Evolutionary conservation across 345 rosid species (phyloP), one percentile per base, ranked within the genome.

Genomic region (Limnanthes douglasii): DNA sequence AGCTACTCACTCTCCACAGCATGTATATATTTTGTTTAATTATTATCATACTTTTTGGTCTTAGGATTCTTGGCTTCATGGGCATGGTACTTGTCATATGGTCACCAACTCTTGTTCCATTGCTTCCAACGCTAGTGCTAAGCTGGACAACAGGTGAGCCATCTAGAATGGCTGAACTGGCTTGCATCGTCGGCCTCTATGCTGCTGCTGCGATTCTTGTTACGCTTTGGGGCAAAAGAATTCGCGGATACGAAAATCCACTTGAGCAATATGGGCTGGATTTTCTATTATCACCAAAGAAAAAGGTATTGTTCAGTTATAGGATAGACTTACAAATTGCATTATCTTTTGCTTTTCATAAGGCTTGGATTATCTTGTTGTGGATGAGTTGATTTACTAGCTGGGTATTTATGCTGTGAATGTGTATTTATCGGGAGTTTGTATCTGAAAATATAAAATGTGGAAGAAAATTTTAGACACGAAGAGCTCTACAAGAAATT

Each of bases 1-100:
- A n/a, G n/a, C n/a, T n/a, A n/a, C n/a, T n/a, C n/a, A n/a, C n/a
- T n/a, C n/a, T n/a, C n/a, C n/a, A 18, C 17, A 21, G 7, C 32
- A 11, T 13, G 13, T 12, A 18, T 37, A 10, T 30, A 32, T 4
- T 18, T 39, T 21, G 30, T 27, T 50, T 59, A 32, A 50, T 39
- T 20, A 30, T 47, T 32, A 4, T 32, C 18, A 0, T 43, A 24
- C 8, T 16, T 8, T 48, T 10, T 17, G 32, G 27, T 44, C 15
- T 5, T 41, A 88, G 97, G 84, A 59, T 62, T 50, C 66, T 83
- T 42, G 86, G 86, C 6, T 88, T 88, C 64, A 53, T 44, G 2
- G 57, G 80, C 35, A 71, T 88, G 97, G 73, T 64, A 54, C 72
- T 79, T 33, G 81, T 88, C 54, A 44, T 88, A 12, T 88, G 97